These are phyloP conservation scores for Erysimum cheiranthoides DNA, from an alignment of 345 rosid species.

Conservation along the genomic window DNA sequence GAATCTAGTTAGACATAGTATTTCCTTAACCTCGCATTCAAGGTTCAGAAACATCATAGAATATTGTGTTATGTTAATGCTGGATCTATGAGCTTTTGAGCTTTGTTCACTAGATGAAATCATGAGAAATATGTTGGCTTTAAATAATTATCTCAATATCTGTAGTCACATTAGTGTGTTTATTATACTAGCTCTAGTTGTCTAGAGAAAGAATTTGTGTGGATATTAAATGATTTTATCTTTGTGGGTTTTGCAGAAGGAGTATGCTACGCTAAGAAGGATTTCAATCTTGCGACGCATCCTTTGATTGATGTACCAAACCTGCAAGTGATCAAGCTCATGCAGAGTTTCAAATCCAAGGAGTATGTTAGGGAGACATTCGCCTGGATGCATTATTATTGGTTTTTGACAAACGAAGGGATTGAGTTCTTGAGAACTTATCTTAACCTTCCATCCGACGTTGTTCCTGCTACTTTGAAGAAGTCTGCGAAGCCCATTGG, in stretches of 20 bases:
- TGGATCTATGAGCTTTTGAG: not conserved
- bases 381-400: conserved; percentile 78
- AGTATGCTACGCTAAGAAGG: conserved; percentile 82
- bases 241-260: conserved; percentile 54
- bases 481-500: conserved; percentile 72
- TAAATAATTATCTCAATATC: no score
- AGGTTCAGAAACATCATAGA: not conserved
- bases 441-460: conserved; percentile 75
- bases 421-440: conserved; percentile 72
- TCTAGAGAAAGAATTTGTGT: not conserved
- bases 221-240: not conserved
- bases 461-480: conserved; percentile 82
- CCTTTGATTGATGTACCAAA: conserved; percentile 79
- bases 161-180: no score
- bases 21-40: not conserved
- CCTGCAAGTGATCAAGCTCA: conserved; percentile 80
- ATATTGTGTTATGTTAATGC: not conserved
- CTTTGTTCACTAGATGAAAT: not conserved
- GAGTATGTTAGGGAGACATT: conserved; percentile 75
- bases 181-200: not conserved
- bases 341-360: conserved; percentile 85
- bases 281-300: conserved; percentile 73
- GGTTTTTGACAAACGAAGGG: conserved; percentile 74
- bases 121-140: no score
- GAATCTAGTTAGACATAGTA: not conserved